Percentiles rank a stretch among this genome's conserved stretches.
phyloP scores from a whole-genome alignment of 352 stramenopile genomes.

The Pseudoperonospora humuli region DNA sequence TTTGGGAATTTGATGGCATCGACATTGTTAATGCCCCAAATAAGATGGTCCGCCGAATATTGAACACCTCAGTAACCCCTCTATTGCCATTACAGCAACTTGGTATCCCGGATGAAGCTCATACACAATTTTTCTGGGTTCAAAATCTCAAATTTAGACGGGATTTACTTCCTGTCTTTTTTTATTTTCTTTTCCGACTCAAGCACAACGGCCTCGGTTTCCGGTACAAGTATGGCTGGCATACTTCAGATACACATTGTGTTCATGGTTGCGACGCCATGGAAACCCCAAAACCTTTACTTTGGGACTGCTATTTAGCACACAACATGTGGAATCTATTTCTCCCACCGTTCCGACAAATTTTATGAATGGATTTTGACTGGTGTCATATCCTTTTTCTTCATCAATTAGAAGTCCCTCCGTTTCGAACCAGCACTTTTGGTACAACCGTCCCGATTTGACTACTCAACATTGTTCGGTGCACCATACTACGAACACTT shows the following conservation, averaged over 20 bases:
- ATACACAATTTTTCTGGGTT: too few relatives aligned
- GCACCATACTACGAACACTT: background rate
- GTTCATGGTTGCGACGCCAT: background rate
- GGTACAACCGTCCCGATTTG: background rate
- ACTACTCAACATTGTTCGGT: slow-evolving; percentile 4
- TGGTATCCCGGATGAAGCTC: too few relatives aligned
- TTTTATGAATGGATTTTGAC: background rate
- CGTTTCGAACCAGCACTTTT: background rate
- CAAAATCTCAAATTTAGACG: background rate
- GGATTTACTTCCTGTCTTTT: background rate
- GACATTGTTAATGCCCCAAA: background rate
- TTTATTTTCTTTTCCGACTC: slow-evolving; percentile 2
- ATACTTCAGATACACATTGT: background rate
- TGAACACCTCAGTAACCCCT: too few relatives aligned
- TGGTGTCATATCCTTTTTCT: background rate
- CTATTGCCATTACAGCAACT: too few relatives aligned
- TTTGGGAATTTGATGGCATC: background rate
- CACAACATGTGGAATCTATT: background rate
- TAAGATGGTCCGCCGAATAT: background rate
- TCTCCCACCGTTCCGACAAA: background rate
- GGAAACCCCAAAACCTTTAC: background rate
- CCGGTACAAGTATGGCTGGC: slow-evolving; percentile 4
- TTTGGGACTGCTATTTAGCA: slow-evolving; percentile 2
- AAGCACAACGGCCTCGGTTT: slow-evolving; percentile 2
- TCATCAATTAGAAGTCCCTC: background rate